Evolutionary conservation across 192 early-diverging fungal species (phyloP).

Genomic region (Podila clonocystis): DNA sequence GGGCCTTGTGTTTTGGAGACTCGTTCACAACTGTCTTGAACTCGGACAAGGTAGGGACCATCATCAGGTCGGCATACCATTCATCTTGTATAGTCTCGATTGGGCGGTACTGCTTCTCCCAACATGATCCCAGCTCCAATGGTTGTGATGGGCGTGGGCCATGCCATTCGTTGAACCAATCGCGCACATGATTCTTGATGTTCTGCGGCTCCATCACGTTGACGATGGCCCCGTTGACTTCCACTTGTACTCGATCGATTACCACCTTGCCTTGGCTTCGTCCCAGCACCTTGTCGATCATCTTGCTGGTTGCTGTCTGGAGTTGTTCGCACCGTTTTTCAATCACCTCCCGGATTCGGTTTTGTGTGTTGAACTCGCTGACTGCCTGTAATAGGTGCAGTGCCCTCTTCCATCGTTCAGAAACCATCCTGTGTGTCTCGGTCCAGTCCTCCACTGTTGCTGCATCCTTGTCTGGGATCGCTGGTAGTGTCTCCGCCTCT

Average conservation of each 20-base stretch:
- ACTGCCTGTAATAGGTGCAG: not conserved
- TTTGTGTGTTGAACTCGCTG: not conserved
- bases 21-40: not conserved
- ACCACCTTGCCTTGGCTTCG: conserved; percentile 4
- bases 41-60: not conserved
- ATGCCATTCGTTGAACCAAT: not conserved
- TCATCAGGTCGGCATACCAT: not conserved
- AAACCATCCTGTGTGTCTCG: not conserved
- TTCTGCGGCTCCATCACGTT: not conserved
- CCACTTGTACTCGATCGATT: conserved; percentile 1
- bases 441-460: not conserved
- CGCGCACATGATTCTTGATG: not conserved
- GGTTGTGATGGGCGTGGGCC: not conserved
- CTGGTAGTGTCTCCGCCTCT: not conserved
- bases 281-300: conserved; percentile 17
- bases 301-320: not conserved
- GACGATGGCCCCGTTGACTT: not conserved
- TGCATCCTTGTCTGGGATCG: not conserved
- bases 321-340: conserved; percentile 8
- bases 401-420: not conserved
- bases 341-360: conserved; percentile 1
- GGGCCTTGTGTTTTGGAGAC: not conserved
- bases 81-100: not conserved
- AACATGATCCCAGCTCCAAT: not conserved
- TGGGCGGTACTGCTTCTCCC: not conserved